These are phyloP conservation scores for Cladorrhinum samala DNA, from an alignment of 495 filamentous ascomycete species.

Conservation along the genomic window DNA sequence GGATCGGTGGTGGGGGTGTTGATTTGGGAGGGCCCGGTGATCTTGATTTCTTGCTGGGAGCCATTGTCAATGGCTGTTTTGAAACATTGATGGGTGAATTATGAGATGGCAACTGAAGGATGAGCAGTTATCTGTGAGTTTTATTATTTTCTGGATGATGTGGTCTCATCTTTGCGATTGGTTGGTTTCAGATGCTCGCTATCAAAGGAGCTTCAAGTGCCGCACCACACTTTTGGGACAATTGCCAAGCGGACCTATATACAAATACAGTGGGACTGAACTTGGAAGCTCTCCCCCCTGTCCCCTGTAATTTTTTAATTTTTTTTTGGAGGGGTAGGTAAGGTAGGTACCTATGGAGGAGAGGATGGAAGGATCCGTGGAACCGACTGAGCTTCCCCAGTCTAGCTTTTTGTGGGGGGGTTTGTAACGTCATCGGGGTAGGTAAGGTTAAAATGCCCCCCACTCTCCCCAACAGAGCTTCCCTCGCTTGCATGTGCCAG, in stretches of 20 bases:
- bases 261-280: background rate
- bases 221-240: conserved; percentile 1
- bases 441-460: too few relatives aligned
- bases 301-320: background rate
- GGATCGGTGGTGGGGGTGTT: conserved; percentile 18
- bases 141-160: conserved; percentile 7
- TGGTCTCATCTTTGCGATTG: conserved; percentile 18
- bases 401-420: background rate
- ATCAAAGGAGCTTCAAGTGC: conserved; percentile 9
- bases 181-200: conserved; percentile 13
- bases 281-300: background rate
- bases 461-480: background rate
- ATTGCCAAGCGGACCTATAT: background rate
- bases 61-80: too few relatives aligned
- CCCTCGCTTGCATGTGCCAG: background rate
- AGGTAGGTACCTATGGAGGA: too few relatives aligned
- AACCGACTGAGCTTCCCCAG: background rate
- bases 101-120: background rate
- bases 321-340: background rate
- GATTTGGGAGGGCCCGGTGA: background rate
- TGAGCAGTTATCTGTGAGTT: background rate
- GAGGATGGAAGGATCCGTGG: too few relatives aligned
- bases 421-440: background rate
- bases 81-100: background rate
- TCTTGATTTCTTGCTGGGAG: conserved; percentile 2